phyloP scores from a whole-genome alignment of 78 protist genomes.

The Dictyostelium brefeldianum region DNA sequence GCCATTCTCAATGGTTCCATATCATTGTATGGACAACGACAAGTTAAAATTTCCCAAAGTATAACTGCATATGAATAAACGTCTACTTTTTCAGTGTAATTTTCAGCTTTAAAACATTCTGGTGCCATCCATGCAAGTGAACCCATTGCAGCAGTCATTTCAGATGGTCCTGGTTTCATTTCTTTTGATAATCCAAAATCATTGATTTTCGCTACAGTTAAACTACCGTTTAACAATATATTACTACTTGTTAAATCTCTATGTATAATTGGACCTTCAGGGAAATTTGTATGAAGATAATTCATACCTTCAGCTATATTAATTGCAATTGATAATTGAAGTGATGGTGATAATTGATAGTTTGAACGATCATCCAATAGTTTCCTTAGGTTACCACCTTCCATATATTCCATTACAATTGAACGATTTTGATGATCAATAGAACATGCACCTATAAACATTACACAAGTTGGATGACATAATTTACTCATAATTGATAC shows the following conservation, averaged over 20 bases:
- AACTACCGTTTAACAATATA: slow-evolving; percentile 23
- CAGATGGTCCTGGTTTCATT: slow-evolving; percentile 61
- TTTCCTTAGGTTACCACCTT: slow-evolving; percentile 34
- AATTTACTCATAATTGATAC: slow-evolving; percentile 47
- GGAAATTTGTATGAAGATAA: slow-evolving; percentile 60
- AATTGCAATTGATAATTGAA: slow-evolving; percentile 49
- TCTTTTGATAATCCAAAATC: slow-evolving; percentile 72
- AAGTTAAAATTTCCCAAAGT: slow-evolving; percentile 58
- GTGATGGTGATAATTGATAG: not conserved
- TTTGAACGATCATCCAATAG: slow-evolving; percentile 33
- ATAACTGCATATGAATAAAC: slow-evolving; percentile 73
- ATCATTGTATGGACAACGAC: slow-evolving; percentile 58
- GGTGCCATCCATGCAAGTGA: slow-evolving; percentile 87
- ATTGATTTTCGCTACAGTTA: slow-evolving; percentile 51
- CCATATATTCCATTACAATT: slow-evolving; percentile 77
- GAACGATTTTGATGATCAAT: slow-evolving; percentile 8
- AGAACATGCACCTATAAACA: slow-evolving; percentile 75
- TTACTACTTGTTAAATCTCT: slow-evolving; percentile 63
- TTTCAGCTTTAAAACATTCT: slow-evolving; percentile 73
- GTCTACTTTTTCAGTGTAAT: slow-evolving; percentile 76
- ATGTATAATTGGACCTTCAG: slow-evolving; percentile 58
- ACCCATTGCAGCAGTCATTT: slow-evolving; percentile 83
- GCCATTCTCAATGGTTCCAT: slow-evolving; percentile 80
- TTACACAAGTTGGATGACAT: slow-evolving; percentile 73
- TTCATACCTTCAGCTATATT: slow-evolving; percentile 70